Evolutionary conservation across 495 filamentous ascomycete genomes (phyloP).

Genomic region (Aspergillus haitiensis): DNA sequence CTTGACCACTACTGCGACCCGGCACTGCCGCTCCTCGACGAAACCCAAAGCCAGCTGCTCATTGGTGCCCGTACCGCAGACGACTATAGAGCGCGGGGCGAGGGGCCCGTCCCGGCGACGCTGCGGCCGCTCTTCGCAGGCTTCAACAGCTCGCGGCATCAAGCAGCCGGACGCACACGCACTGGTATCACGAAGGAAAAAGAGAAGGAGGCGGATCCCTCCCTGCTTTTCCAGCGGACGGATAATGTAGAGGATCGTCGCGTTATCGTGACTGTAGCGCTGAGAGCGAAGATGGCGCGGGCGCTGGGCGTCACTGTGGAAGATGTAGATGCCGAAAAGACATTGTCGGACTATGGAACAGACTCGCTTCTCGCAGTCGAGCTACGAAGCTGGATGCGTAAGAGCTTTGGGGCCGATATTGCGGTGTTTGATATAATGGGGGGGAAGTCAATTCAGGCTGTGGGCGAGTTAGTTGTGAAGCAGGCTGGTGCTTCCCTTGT

Average conservation of each 20-base stretch:
- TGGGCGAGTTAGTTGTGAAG: no score
- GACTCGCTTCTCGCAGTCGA: conserved; percentile 59
- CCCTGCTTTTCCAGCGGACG: conserved; percentile 6
- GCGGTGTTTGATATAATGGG: conserved; percentile 48
- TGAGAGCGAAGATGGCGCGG: conserved; percentile 14
- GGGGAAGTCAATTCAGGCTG: background rate
- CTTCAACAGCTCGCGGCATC: conserved; percentile 1
- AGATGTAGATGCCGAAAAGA: conserved; percentile 25
- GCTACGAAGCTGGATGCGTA: conserved; percentile 51
- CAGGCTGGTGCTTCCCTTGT: no score
- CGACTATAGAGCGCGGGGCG: conserved; percentile 3
- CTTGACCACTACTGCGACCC: conserved; percentile 37
- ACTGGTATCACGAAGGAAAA: background rate
- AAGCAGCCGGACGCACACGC: background rate
- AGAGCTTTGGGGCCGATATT: conserved; percentile 36
- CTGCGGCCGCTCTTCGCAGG: conserved; percentile 8
- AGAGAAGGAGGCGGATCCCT: background rate
- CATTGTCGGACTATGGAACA: conserved; percentile 44
- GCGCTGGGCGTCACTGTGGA: conserved; percentile 20
- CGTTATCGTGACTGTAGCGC: conserved; percentile 1
- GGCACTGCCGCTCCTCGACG: background rate
- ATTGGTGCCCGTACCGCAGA: conserved; percentile 6
- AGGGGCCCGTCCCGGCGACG: background rate
- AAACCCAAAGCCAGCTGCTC: conserved; percentile 7
- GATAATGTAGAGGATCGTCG: background rate